Percentiles rank a stretch among this genome's conserved stretches.
phyloP scores from a whole-genome alignment of 805 yeast genomes.

The Saccharomycopsis olivae region DNA sequence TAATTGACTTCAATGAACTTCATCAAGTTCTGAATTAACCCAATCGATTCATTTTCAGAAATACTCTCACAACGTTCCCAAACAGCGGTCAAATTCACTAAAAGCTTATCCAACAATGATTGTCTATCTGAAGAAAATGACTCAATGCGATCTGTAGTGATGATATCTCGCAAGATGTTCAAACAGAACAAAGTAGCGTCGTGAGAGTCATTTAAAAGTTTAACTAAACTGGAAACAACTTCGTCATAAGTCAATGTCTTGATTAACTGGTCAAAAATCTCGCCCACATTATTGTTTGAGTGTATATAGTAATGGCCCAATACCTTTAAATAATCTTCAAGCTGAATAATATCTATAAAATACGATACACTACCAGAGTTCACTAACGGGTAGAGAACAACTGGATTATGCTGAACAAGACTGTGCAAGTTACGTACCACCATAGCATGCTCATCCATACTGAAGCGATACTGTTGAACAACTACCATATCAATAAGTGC shows the following conservation, averaged over 20 bases:
- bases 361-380: neutral
- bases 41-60: neutral
- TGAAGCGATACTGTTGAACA: too few relatives aligned
- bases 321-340: slow-evolving; percentile 7
- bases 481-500: slow-evolving; percentile 2
- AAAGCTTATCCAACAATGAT: slow-evolving; percentile 3
- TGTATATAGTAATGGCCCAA: slow-evolving; percentile 3
- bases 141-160: neutral
- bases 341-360: slow-evolving; percentile 7
- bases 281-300: neutral
- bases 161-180: slow-evolving; percentile 1
- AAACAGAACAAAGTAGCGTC: slow-evolving; percentile 1
- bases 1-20: slow-evolving; percentile 3
- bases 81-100: slow-evolving; percentile 4
- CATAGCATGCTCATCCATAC: too few relatives aligned
- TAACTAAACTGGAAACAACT: slow-evolving; percentile 3
- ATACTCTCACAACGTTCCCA: slow-evolving; percentile 8
- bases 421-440: slow-evolving; percentile 1
- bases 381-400: slow-evolving; percentile 1
- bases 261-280: slow-evolving; percentile 5
- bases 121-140: slow-evolving; percentile 2
- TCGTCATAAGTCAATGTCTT: slow-evolving; percentile 11
- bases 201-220: neutral
- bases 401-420: neutral
- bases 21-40: slow-evolving; percentile 1